Conservation (phyloP, 2,329 filamentous ascomycete species). For the Hypoxylon sp. region DNA sequence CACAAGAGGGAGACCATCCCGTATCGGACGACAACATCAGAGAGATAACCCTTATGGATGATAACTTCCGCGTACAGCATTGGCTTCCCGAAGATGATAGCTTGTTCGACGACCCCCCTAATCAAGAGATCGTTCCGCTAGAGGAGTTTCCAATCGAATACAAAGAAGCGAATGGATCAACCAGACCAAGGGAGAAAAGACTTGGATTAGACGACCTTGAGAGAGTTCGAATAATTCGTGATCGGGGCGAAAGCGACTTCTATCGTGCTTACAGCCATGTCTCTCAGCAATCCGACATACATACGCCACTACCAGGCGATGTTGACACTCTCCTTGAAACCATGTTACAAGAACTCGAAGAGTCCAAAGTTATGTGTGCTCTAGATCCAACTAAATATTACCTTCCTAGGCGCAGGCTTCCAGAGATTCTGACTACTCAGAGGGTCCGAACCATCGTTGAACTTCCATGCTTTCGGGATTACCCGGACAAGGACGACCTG, state of each 20-base stretch:
- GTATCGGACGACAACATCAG: background rate
- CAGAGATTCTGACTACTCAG: constrained; percentile 15
- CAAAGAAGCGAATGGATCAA: background rate
- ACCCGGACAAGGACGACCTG: constrained; percentile 19
- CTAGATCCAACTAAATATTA: constrained; percentile 16
- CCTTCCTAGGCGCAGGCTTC: constrained; percentile 17
- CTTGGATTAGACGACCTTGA: constrained; percentile 12
- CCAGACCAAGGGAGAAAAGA: background rate
- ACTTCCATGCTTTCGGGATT: constrained; percentile 1
- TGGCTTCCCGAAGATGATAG: background rate
- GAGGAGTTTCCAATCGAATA: background rate
- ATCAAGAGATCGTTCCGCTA: background rate
- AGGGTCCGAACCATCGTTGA: constrained; percentile 21
- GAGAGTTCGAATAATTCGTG: constrained; percentile 14
- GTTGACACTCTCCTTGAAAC: background rate
- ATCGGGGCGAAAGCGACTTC: constrained; percentile 17
- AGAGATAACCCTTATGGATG: background rate
- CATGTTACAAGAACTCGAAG: constrained; percentile 19
- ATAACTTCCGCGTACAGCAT: background rate
- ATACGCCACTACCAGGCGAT: background rate
- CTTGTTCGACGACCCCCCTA: background rate
- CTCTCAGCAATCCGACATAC: constrained; percentile 1
- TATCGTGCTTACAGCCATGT: background rate
- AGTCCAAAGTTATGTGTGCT: constrained; percentile 2
- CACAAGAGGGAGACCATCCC: background rate